Base-by-base conservation (phyloP, 257 asterid genomes). In the Perilla frutescens region DNA sequence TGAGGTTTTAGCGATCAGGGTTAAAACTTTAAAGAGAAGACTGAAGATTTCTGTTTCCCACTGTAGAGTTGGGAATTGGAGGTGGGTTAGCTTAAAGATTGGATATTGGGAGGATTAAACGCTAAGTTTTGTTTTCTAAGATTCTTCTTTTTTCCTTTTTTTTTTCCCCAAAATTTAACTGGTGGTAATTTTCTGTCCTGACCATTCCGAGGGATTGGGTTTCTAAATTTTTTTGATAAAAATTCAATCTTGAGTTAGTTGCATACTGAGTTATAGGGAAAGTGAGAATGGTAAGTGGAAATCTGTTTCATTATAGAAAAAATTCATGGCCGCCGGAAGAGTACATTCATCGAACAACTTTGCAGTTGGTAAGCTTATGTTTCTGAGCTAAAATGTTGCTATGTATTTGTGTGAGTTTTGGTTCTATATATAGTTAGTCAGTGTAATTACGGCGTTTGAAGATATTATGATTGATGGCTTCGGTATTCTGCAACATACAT, bases 321-420 rank as follows among this genome's bases (percentile, higher is more conserved):
- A 92, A 86, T 81, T 95, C 99, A 73, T 95, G 99, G 99, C 97
- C 99, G 50, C 91, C 99, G 0, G 88, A 90, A 76, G 99, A 92
- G 82, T 95, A 90, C 64, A 87, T 95, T 68, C 81, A 77, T 80
- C 86, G 87, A 76, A 59, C 96, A 57, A 95, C 99, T 81, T 77
- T 95, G 81, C 96, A 95, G 75, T 80, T 95, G 98, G 99, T 95
- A 75, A 87, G 90, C 40, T 73, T 70, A 56, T 67, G 29, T 45
- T 66, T 2, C 34, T 45, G 39, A 13, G 55, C 64, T 75, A 15
- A 14, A n/a, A 41, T 10, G 56, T 40, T 60, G 43, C 6, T 39
- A 44, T 67, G 11, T 36, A 14, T 61, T 71, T 53, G 10, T 71
- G 34, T 31, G 37, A 43, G 70, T 31, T 13, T 37, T 29, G 62